phyloP scores from a whole-genome alignment of 2,329 filamentous ascomycete genomes.

The Colletotrichum acutatum region DNA sequence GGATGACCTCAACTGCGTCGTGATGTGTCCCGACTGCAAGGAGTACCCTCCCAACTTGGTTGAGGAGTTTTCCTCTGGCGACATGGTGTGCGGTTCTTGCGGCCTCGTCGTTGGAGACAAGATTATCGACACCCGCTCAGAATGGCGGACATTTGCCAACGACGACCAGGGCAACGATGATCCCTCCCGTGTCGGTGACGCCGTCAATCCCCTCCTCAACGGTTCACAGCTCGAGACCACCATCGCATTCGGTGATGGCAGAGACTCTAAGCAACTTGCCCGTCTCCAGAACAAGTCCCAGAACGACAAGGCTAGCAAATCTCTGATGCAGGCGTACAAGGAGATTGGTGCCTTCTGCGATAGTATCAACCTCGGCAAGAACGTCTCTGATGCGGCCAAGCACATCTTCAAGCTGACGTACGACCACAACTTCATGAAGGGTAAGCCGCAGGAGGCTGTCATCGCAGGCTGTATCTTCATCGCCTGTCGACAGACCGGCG shows the following conservation, averaged over 20 bases:
- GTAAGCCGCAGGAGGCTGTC: slow-evolving; percentile 92
- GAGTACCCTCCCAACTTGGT: slow-evolving; percentile 92
- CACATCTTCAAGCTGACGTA: slow-evolving; percentile 95
- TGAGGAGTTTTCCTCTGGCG: slow-evolving; percentile 91
- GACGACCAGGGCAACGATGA: slow-evolving; percentile 97
- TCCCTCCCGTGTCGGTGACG: slow-evolving; percentile 97
- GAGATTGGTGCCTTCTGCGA: slow-evolving; percentile 91
- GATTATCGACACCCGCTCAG: slow-evolving; percentile 94
- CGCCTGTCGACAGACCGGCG: slow-evolving; percentile 88
- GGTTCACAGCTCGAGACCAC: slow-evolving; percentile 89
- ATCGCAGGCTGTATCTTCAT: slow-evolving; percentile 98
- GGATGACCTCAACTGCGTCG: slow-evolving; percentile 86
- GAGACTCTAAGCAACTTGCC: slow-evolving; percentile 78
- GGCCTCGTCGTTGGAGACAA: slow-evolving; percentile 90
- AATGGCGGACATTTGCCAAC: slow-evolving; percentile 99
- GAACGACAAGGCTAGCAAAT: slow-evolving; percentile 85
- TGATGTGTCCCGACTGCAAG: slow-evolving; percentile 92
- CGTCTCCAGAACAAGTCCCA: slow-evolving; percentile 85
- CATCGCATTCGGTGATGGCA: slow-evolving; percentile 85
- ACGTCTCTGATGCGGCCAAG: slow-evolving; percentile 90
- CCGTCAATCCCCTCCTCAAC: slow-evolving; percentile 88
- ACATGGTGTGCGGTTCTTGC: slow-evolving; percentile 92
- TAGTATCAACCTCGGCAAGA: slow-evolving; percentile 81
- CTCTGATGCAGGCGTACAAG: slow-evolving; percentile 84
- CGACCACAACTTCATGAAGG: slow-evolving; percentile 93